A percentile compares a stretch with the other conserved stretches of the same genome.
These are phyloP conservation scores for Cladosporium sp. DNA, from an alignment of 2,329 filamentous ascomycete species.

Conservation along the genomic window DNA sequence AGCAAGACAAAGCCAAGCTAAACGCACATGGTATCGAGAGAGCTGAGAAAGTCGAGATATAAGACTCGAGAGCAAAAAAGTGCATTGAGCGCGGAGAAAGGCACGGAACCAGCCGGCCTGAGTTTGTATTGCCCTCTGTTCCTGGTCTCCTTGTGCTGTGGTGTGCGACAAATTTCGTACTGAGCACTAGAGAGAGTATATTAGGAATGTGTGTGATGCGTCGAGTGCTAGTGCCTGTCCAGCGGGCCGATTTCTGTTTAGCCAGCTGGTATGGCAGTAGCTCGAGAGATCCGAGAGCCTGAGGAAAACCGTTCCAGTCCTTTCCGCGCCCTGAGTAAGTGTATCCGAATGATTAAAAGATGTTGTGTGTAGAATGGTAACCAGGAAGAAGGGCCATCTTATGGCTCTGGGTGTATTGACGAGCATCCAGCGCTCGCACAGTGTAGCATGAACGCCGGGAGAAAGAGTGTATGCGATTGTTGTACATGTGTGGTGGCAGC, in stretches of 20 bases:
- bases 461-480: slow-evolving; percentile 1
- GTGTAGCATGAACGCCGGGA: slow-evolving; percentile 6
- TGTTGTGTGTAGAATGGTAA: neutral
- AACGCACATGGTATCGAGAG: slow-evolving; percentile 13
- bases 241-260: neutral
- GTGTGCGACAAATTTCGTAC: slow-evolving; percentile 5
- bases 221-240: neutral
- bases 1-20: neutral
- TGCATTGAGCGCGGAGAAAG: neutral
- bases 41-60: neutral
- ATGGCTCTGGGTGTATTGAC: neutral
- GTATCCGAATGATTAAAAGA: slow-evolving; percentile 13
- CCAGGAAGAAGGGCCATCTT: neutral
- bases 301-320: slow-evolving; percentile 7
- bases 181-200: neutral
- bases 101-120: slow-evolving; percentile 10
- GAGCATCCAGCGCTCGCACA: slow-evolving; percentile 11
- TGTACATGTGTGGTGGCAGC: neutral
- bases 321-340: neutral
- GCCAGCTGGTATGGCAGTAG: slow-evolving; percentile 9
- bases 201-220: slow-evolving; percentile 3
- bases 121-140: neutral
- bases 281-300: slow-evolving; percentile 5
- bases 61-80: neutral
- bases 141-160: neutral